Base-by-base conservation (phyloP, 73 alveolate genomes). In the Paramecium bursaria region DNA sequence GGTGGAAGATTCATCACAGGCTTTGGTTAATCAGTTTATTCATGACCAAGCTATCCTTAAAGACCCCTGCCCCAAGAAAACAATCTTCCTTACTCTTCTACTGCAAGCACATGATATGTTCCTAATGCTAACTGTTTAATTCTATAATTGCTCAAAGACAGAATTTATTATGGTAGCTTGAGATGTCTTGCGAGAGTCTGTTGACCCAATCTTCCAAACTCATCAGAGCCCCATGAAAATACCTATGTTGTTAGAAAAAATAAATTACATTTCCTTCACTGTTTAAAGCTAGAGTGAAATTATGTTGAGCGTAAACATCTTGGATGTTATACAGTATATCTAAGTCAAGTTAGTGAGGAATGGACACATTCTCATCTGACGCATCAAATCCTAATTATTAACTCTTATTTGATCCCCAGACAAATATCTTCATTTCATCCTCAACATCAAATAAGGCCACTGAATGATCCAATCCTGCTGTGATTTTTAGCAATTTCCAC, bases 61-160 rank as follows among this genome's bases (percentile, higher is more conserved):
- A 67, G 44, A 39, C 82, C 82, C 10, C 82, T 26, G 21, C 82
- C 82, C 82, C 82, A 67, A 39, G 82, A 67, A 67, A 30, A 67
- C 4, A 67, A 39, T 14, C 26, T 42, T 1, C 82, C 82, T 42
- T 67, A 44, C 17, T 42, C 33, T 39, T 67, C 82, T 1, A 67
- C 25, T 19, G 61, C 82, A 15, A 67, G 27, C 2, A 67, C 82
- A 67, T 67, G 82, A 42, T 25, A 67, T 15, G 55, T 42, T 10
- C 82, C 82, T 4, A 67, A 27, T 2, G 60, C 82, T 14, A 67
- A 21, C 7, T 19, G 19, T 35, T 17, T 39, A 1, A 14, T 4
- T 25, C n/a, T n/a, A n/a, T n/a, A n/a, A n/a, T 67, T 42, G 2
- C 39, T 47, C 14, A 67, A 17, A 2, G 42, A 14, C 10, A 57